Evolutionary conservation across 2,329 filamentous ascomycete species (phyloP).

Genomic region (Phialophora chinensis): DNA sequence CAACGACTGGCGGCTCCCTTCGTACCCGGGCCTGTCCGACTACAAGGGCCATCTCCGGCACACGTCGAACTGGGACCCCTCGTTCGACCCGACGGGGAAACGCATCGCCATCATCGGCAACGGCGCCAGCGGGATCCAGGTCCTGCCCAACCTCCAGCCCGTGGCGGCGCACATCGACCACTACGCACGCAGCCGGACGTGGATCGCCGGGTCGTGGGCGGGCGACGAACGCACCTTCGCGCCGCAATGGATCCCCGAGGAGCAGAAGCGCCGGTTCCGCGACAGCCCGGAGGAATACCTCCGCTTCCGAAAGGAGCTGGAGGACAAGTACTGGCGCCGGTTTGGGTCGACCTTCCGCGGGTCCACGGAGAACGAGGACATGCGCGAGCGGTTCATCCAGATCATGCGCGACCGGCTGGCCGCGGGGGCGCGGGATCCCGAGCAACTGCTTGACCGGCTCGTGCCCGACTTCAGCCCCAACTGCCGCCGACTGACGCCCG

Average conservation of each 20-base stretch:
- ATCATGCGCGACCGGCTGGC: conserved; percentile 36
- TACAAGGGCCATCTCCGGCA: conserved; percentile 50
- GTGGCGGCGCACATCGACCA: conserved; percentile 41
- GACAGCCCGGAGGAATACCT: conserved; percentile 38
- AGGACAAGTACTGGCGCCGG: conserved; percentile 41
- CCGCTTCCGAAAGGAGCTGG: conserved; percentile 45
- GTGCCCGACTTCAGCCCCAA: conserved; percentile 50
- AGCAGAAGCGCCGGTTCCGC: conserved; percentile 37
- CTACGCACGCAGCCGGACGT: conserved; percentile 42
- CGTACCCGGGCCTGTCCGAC: conserved; percentile 41
- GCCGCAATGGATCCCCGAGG: conserved; percentile 39
- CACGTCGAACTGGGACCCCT: conserved; percentile 50
- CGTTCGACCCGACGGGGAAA: conserved; percentile 47
- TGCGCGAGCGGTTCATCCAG: conserved; percentile 31
- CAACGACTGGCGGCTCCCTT: conserved; percentile 40
- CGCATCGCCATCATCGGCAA: conserved; percentile 42
- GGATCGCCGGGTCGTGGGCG: conserved; percentile 47
- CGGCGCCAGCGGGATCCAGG: conserved; percentile 41
- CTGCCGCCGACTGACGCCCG: conserved; percentile 60
- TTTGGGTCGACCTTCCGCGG: conserved; percentile 37
- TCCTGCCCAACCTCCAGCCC: conserved; percentile 49
- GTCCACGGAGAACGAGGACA: conserved; percentile 31
- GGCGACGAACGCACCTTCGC: conserved; percentile 35
- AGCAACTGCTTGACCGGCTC: conserved; percentile 45
- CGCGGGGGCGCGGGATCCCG: conserved; percentile 42